Percentiles rank a stretch among this genome's conserved stretches.
Evolutionary conservation across 345 rosid genomes (phyloP).

Genomic region (Populus euphratica): DNA sequence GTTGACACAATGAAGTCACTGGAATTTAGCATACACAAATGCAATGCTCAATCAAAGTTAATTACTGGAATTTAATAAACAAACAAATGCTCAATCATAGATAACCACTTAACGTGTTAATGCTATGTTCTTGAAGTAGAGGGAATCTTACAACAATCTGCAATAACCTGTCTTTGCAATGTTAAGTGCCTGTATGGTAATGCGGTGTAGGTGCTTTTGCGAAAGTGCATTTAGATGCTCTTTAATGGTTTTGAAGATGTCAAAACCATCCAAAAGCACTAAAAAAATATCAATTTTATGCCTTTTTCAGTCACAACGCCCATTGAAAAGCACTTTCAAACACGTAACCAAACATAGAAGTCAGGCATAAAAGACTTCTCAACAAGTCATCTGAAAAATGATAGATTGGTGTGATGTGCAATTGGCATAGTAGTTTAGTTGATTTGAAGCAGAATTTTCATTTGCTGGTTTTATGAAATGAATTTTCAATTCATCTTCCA

Average conservation of each 20-base stretch:
- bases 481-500: constrained; percentile 22
- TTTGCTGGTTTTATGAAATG: background rate
- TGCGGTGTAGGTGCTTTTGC: background rate
- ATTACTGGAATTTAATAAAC: background rate
- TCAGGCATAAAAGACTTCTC: background rate
- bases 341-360: too few relatives aligned
- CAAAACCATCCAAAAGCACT: background rate
- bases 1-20: background rate
- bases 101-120: background rate
- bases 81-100: background rate
- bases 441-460: constrained; percentile 2
- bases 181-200: background rate
- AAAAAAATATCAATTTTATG: background rate
- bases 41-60: too few relatives aligned
- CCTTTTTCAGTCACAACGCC: background rate
- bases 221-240: background rate
- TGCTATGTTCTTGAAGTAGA: background rate
- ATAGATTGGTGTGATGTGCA: background rate
- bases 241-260: background rate
- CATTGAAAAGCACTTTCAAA: background rate
- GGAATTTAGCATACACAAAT: too few relatives aligned
- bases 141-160: background rate
- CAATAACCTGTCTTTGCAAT: background rate
- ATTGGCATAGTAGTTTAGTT: background rate
- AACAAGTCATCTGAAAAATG: background rate